Percentiles rank a stretch among this genome's conserved stretches.
Evolutionary conservation across 1,139 yeast genomes (phyloP).

Genomic region (Lodderomyces orthopsilosis): DNA sequence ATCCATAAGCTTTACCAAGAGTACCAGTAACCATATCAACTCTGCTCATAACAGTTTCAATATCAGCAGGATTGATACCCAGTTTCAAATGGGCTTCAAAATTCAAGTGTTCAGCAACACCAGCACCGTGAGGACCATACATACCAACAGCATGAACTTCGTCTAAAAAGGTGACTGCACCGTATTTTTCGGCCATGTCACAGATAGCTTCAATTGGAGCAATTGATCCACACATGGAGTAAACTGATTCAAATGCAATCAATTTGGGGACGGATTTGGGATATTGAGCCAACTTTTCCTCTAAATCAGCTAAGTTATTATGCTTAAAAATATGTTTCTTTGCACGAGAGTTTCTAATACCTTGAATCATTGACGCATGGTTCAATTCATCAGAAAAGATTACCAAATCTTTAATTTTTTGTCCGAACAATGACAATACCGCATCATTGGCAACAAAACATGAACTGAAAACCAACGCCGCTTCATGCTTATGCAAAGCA

Average conservation of each 20-base stretch:
- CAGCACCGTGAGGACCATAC: constrained; percentile 99
- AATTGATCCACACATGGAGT: constrained; percentile 97
- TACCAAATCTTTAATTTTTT: constrained; percentile 83
- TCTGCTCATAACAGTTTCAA: constrained; percentile 74
- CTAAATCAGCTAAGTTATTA: constrained; percentile 82
- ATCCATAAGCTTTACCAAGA: constrained; percentile 93
- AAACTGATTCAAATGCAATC: constrained; percentile 95
- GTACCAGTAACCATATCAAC: constrained; percentile 97
- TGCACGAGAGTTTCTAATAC: constrained; percentile 87
- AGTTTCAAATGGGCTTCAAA: constrained; percentile 73
- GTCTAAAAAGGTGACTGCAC: constrained; percentile 93
- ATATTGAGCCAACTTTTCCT: constrained; percentile 68
- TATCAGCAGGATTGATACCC: constrained; percentile 55
- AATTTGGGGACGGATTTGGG: constrained; percentile 87
- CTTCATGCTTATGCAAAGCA: constrained; percentile 89
- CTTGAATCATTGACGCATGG: constrained; percentile 98
- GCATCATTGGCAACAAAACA: constrained; percentile 98
- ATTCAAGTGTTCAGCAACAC: constrained; percentile 96
- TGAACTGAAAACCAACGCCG: constrained; percentile 90
- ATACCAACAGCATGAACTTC: constrained; percentile 99
- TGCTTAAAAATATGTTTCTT: constrained; percentile 89
- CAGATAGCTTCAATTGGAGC: constrained; percentile 92
- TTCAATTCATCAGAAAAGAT: constrained; percentile 90
- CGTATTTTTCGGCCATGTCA: constrained; percentile 94
- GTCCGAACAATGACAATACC: constrained; percentile 87